These are phyloP conservation scores for Grosmannia clavigera DNA, from an alignment of 2,329 filamentous ascomycete species.

Conservation along the genomic window DNA sequence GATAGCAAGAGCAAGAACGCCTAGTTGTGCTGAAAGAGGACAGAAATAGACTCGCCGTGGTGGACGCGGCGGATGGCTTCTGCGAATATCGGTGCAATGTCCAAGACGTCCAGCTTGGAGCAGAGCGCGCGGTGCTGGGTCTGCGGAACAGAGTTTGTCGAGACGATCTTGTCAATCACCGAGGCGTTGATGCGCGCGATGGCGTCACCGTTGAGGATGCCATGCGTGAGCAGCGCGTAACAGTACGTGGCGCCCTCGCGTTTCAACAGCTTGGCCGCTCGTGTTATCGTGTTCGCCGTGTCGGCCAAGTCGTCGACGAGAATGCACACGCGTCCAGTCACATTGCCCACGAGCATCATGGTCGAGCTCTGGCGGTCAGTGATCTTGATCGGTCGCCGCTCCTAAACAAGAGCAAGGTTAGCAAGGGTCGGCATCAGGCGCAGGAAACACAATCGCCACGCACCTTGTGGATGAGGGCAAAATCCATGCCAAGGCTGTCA, in stretches of 20 bases:
- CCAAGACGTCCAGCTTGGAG: constrained; percentile 81
- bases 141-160: constrained; percentile 92
- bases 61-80: constrained; percentile 94
- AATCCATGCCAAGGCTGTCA: constrained; percentile 84
- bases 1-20: background rate
- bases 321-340: constrained; percentile 62
- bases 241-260: constrained; percentile 87
- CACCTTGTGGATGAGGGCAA: constrained; percentile 97
- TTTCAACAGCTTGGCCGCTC: constrained; percentile 92
- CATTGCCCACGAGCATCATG: constrained; percentile 75
- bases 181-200: constrained; percentile 91
- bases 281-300: constrained; percentile 93
- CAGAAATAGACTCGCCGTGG: constrained; percentile 94
- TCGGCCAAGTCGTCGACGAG: constrained; percentile 90
- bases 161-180: constrained; percentile 81
- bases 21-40: constrained; percentile 76
- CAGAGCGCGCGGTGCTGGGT: constrained; percentile 65
- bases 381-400: constrained; percentile 54
- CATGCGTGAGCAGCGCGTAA: constrained; percentile 87
- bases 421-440: no score
- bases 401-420: constrained; percentile 11
- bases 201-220: constrained; percentile 87
- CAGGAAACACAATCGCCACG: background rate
- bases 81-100: constrained; percentile 83
- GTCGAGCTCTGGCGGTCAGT: constrained; percentile 66